These are phyloP conservation scores for Cymbopogon citratus DNA, from an alignment of 176 grass and related monocot species.

Conservation along the genomic window DNA sequence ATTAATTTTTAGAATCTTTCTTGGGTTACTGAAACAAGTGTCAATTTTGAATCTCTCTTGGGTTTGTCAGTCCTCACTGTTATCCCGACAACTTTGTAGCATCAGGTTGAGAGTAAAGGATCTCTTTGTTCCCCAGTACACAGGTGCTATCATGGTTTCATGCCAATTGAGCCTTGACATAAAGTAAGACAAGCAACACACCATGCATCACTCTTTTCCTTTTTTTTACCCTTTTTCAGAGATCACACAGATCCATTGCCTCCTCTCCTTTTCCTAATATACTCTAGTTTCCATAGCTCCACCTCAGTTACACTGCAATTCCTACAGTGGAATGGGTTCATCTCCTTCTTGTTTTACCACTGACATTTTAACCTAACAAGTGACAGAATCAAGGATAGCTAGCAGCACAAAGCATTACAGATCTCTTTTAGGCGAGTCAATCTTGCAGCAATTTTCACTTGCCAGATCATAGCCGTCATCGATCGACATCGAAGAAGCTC, in stretches of 20 bases:
- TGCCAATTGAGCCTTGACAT: conserved; percentile 5
- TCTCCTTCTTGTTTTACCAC: conserved; percentile 1
- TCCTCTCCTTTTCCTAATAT: conserved; percentile 24
- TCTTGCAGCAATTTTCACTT: background rate
- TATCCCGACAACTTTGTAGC: background rate
- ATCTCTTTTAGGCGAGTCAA: background rate
- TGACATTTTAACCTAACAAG: conserved; percentile 10
- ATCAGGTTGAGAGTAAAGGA: conserved; percentile 20
- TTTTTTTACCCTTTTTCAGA: conserved; percentile 16
- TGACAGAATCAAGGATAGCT: conserved; percentile 5
- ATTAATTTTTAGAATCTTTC: background rate
- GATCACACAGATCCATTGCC: conserved; percentile 40
- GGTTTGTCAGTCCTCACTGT: background rate
- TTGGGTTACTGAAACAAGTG: background rate
- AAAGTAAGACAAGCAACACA: conserved; percentile 43
- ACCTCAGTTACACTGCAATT: conserved; percentile 22
- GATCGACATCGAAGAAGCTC: conserved; percentile 48
- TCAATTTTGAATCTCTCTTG: background rate
- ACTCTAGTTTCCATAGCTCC: background rate
- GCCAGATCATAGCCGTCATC: conserved; percentile 7
- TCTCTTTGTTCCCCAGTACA: conserved; percentile 6
- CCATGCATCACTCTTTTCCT: conserved; percentile 28
- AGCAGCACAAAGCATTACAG: conserved; percentile 25
- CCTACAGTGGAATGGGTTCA: conserved; percentile 24
- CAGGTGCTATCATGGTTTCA: conserved; percentile 13